Evolutionary conservation across 2,329 filamentous ascomycete genomes (phyloP).

Genomic region (Neonectria sp.): DNA sequence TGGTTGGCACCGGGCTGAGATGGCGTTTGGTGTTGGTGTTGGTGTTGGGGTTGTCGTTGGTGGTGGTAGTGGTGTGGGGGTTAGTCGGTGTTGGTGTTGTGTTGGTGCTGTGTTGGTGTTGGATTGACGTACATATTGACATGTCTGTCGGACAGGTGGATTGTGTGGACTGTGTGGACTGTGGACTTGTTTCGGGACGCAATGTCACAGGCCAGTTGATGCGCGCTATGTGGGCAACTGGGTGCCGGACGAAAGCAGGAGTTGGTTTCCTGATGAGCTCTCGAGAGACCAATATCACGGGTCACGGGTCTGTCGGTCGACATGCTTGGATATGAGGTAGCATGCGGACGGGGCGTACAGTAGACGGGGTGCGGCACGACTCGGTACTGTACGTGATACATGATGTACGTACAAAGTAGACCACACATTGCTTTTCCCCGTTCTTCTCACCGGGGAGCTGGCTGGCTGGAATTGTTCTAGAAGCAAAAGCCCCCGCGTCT

Average conservation of each 20-base stretch:
- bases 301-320: no score
- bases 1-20: slow-evolving; percentile 1
- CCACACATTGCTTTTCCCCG: slow-evolving; percentile 5
- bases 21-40: slow-evolving; percentile 21
- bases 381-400: no score
- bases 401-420: no score
- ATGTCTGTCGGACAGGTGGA: background rate
- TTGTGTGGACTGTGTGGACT: no score
- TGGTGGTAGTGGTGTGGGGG: slow-evolving; percentile 13
- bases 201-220: background rate
- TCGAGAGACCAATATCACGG: background rate
- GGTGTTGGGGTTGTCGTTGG: slow-evolving; percentile 25
- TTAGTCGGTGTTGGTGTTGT: background rate
- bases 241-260: background rate
- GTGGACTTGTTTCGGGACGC: background rate
- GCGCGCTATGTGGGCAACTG: background rate
- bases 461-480: slow-evolving; percentile 46
- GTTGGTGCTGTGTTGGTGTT: slow-evolving; percentile 8
- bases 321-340: no score
- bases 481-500: slow-evolving; percentile 42
- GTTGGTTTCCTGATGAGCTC: background rate
- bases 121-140: background rate
- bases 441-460: slow-evolving; percentile 34
- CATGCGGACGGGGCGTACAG: no score
- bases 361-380: no score